phyloP scores from a whole-genome alignment of 306 rosid genomes.

The Rosa chinensis region DNA sequence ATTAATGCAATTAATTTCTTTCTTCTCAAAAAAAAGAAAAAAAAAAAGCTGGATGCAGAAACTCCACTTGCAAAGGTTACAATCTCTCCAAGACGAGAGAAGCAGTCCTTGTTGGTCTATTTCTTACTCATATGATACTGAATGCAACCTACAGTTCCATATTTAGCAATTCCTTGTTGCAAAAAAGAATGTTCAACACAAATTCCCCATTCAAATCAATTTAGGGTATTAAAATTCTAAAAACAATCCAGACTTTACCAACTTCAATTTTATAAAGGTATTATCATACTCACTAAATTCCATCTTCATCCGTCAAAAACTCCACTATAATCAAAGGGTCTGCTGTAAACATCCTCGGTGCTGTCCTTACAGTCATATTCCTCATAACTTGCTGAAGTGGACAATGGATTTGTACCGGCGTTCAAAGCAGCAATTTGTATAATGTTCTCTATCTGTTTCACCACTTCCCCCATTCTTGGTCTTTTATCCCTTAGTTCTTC shows the following conservation, averaged over 20 bases:
- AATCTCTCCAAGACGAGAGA: no score
- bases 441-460: conserved; percentile 64
- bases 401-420: conserved; percentile 43
- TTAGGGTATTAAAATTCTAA: neutral
- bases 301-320: neutral
- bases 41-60: no score
- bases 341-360: conserved; percentile 31
- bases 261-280: neutral
- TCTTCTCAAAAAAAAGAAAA: no score
- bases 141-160: no score
- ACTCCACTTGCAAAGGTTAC: no score
- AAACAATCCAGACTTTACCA: neutral
- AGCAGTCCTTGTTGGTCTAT: no score
- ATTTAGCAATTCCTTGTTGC: conserved; percentile 10
- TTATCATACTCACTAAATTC: neutral
- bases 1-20: no score
- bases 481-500: conserved; percentile 54
- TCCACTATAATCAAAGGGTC: conserved; percentile 40
- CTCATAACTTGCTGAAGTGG: conserved; percentile 44
- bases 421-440: conserved; percentile 51
- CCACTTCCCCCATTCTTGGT: conserved; percentile 74
- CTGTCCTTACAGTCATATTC: conserved; percentile 3
- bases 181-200: conserved; percentile 8
- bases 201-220: neutral
- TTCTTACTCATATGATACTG: no score